A percentile compares a stretch with the other conserved stretches of the same genome.
Conservation (phyloP, 805 yeast genomes). For the Candida sphagnicola region DNA sequence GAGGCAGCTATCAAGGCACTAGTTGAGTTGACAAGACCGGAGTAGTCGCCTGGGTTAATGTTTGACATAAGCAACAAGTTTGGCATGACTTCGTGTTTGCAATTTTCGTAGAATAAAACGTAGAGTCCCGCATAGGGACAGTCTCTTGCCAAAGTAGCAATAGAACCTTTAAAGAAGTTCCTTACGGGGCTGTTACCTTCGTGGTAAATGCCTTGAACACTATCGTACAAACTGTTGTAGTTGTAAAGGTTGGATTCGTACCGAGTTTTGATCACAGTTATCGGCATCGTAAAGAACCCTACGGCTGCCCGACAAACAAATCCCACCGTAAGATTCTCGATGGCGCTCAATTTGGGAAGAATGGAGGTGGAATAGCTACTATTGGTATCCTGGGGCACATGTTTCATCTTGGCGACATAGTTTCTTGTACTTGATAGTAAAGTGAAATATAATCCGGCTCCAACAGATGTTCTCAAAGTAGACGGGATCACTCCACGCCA, state of each 20-base stretch:
- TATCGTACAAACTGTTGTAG: slow-evolving; percentile 61
- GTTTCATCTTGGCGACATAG: slow-evolving; percentile 34
- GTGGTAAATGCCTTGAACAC: slow-evolving; percentile 53
- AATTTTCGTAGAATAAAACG: slow-evolving; percentile 76
- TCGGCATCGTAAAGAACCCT: slow-evolving; percentile 90
- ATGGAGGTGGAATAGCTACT: slow-evolving; percentile 9
- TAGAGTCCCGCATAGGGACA: slow-evolving; percentile 97
- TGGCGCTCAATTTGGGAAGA: slow-evolving; percentile 68
- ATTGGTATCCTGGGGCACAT: slow-evolving; percentile 2
- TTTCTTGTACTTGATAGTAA: slow-evolving; percentile 61
- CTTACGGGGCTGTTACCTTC: slow-evolving; percentile 34
- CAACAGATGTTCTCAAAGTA: slow-evolving; percentile 83
- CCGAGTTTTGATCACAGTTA: slow-evolving; percentile 85
- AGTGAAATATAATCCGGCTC: slow-evolving; percentile 83
- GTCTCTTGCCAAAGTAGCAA: slow-evolving; percentile 84
- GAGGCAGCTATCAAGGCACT: slow-evolving; percentile 82
- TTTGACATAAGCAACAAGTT: slow-evolving; percentile 18
- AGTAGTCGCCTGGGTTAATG: slow-evolving; percentile 9
- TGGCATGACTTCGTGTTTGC: slow-evolving; percentile 57
- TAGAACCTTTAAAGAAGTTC: slow-evolving; percentile 84
- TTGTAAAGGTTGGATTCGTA: slow-evolving; percentile 78
- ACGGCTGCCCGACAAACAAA: slow-evolving; percentile 74
- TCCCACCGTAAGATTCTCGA: slow-evolving; percentile 73
- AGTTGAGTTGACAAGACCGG: slow-evolving; percentile 61
- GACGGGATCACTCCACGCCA: slow-evolving; percentile 97